These are phyloP conservation scores for Malus hybrid DNA, from an alignment of 331 rosid genomes.

Conservation along the genomic window DNA sequence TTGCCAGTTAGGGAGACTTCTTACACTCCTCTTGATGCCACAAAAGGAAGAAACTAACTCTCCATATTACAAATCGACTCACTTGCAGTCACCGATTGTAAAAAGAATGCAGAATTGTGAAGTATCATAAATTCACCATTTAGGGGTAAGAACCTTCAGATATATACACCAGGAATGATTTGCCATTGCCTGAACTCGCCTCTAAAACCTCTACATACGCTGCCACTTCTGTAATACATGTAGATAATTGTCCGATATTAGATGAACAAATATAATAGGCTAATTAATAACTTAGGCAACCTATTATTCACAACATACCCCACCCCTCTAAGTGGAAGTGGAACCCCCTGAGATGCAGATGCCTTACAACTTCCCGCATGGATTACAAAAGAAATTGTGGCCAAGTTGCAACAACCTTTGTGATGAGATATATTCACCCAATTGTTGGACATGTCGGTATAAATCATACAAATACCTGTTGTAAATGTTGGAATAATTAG, in stretches of 20 bases:
- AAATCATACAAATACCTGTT: not conserved
- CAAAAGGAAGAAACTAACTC: not conserved
- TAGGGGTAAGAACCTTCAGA: conserved; percentile 36
- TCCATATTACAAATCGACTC: not conserved
- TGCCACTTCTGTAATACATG: conserved; percentile 70
- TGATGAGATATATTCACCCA: not conserved
- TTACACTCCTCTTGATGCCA: not conserved
- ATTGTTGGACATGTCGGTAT: not conserved
- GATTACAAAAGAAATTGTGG: conserved; percentile 4
- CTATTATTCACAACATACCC: conserved; percentile 51
- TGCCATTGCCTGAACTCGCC: conserved; percentile 98
- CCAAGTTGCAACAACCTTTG: conserved; percentile 16
- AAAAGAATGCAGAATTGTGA: not conserved
- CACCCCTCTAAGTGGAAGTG: conserved; percentile 78
- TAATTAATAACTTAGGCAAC: not conserved
- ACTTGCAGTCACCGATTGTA: not conserved
- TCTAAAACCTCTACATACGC: conserved; percentile 96
- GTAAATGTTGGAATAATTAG: not conserved
- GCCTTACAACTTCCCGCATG: conserved; percentile 90
- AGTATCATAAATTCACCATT: not conserved
- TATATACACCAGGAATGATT: conserved; percentile 58
- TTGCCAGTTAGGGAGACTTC: not conserved
- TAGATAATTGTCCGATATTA: conserved; percentile 16
- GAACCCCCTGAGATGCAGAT: conserved; percentile 95
- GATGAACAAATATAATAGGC: conserved; percentile 2